These are phyloP conservation scores for Raphanus sativus DNA, from an alignment of 345 rosid species.

Conservation along the genomic window DNA sequence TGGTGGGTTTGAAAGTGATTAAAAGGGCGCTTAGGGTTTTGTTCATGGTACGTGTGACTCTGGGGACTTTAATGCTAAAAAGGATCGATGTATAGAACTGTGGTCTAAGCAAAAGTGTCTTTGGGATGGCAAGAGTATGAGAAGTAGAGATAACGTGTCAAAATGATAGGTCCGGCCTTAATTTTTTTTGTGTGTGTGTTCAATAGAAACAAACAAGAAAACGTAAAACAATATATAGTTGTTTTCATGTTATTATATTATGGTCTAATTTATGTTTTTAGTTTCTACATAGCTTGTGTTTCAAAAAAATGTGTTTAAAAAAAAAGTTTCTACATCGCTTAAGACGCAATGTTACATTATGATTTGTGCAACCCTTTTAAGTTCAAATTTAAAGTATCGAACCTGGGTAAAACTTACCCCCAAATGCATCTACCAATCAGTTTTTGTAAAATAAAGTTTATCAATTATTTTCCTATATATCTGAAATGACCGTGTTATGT, in stretches of 20 bases:
- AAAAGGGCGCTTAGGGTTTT: slow-evolving; percentile 1
- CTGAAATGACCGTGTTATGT: neutral
- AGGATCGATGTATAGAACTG: slow-evolving; percentile 1
- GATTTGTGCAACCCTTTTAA: neutral
- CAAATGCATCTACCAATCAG: neutral
- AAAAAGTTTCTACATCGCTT: neutral
- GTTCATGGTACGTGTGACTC: slow-evolving; percentile 3
- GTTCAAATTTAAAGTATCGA: neutral
- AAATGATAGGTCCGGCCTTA: neutral
- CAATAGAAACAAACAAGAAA: neutral
- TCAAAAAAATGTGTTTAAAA: no score
- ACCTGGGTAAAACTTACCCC: neutral
- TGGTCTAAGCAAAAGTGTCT: slow-evolving; percentile 19
- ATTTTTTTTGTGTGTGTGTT: neutral
- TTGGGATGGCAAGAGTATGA: slow-evolving; percentile 13
- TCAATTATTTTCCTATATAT: neutral
- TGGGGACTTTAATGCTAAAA: slow-evolving; percentile 7
- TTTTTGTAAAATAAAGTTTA: neutral
- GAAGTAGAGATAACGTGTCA: slow-evolving; percentile 19
- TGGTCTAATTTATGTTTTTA: neutral
- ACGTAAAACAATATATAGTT: neutral
- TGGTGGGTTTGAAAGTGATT: slow-evolving; percentile 13
- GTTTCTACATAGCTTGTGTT: neutral
- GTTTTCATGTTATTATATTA: neutral
- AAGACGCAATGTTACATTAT: neutral